These are phyloP conservation scores for Arthroderma sp. DNA, from an alignment of 2,329 filamentous ascomycete genomes.

Conservation along the genomic window DNA sequence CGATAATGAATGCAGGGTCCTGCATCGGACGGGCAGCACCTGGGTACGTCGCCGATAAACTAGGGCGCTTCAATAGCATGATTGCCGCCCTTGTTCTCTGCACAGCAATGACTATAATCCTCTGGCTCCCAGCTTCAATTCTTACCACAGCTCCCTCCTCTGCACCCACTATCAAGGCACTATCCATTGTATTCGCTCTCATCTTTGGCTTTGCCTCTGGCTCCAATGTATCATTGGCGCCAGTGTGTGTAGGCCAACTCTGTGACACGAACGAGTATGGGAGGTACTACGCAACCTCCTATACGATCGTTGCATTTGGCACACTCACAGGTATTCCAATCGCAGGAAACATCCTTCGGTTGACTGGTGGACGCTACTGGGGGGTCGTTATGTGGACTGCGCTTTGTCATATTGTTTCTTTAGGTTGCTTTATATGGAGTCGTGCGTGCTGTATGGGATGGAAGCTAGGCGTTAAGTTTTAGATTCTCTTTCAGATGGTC, in stretches of 20 bases:
- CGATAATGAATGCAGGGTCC: neutral
- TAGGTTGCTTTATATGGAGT: slow-evolving; percentile 3
- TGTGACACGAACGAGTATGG: slow-evolving; percentile 22
- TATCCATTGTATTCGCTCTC: slow-evolving; percentile 16
- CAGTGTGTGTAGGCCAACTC: slow-evolving; percentile 24
- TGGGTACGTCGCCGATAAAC: slow-evolving; percentile 42
- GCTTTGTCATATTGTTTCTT: neutral
- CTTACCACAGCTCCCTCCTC: slow-evolving; percentile 5
- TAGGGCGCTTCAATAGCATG: slow-evolving; percentile 45
- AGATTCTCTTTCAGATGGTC: neutral
- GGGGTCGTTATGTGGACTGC: slow-evolving; percentile 5
- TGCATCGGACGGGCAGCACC: slow-evolving; percentile 41
- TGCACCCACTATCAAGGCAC: slow-evolving; percentile 37
- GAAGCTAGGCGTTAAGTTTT: slow-evolving; percentile 4
- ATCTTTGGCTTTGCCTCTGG: slow-evolving; percentile 22
- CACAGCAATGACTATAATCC: slow-evolving; percentile 38
- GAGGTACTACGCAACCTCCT: slow-evolving; percentile 19
- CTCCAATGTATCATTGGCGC: slow-evolving; percentile 21
- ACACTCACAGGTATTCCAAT: slow-evolving; percentile 19
- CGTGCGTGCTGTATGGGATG: slow-evolving; percentile 4
- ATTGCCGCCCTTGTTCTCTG: slow-evolving; percentile 38
- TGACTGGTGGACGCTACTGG: slow-evolving; percentile 10
- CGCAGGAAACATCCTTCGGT: slow-evolving; percentile 18
- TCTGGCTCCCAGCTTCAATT: slow-evolving; percentile 41
- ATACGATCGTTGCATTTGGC: slow-evolving; percentile 18